Conservation (phyloP, 225 moss, liverwort and hornwort genomes). For the Rhytidiadelphus loreus region DNA sequence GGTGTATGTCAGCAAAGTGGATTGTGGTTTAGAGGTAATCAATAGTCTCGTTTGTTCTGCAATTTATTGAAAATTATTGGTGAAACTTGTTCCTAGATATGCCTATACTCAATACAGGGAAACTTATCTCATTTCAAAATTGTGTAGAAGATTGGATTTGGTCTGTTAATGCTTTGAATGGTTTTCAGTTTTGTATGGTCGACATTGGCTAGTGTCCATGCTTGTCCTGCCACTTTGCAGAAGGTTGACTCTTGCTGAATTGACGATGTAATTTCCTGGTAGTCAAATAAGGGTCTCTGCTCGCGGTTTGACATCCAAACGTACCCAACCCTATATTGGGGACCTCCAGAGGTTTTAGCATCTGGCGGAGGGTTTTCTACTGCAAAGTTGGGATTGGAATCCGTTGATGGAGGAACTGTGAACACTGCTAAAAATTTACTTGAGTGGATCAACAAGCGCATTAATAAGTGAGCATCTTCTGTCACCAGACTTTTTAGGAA, state of each 20-base stretch:
- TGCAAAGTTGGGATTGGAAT: slow-evolving; percentile 17
- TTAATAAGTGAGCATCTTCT: slow-evolving; percentile 22
- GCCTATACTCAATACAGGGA: background rate
- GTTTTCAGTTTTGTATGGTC: background rate
- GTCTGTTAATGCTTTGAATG: background rate
- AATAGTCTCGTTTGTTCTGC: background rate
- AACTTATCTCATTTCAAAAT: background rate
- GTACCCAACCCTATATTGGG: slow-evolving; percentile 39
- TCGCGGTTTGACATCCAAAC: slow-evolving; percentile 16
- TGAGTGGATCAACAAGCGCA: slow-evolving; percentile 31
- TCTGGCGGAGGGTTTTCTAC: slow-evolving; percentile 3
- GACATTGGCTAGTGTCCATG: background rate
- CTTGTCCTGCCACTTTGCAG: background rate
- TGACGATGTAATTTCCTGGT: background rate
- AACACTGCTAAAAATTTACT: slow-evolving; percentile 14
- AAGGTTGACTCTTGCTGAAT: background rate
- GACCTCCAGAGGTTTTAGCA: slow-evolving; percentile 22
- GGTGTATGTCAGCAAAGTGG: slow-evolving; percentile 61
- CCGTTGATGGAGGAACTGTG: slow-evolving; percentile 12
- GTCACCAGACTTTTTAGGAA: background rate
- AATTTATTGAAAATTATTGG: background rate
- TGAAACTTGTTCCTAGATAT: background rate
- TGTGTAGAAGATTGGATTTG: background rate
- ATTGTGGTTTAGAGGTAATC: slow-evolving; percentile 70
- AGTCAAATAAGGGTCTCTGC: slow-evolving; percentile 34